phyloP scores from a whole-genome alignment of 2,329 filamentous ascomycete genomes.

The Juglanconis juglandina region DNA sequence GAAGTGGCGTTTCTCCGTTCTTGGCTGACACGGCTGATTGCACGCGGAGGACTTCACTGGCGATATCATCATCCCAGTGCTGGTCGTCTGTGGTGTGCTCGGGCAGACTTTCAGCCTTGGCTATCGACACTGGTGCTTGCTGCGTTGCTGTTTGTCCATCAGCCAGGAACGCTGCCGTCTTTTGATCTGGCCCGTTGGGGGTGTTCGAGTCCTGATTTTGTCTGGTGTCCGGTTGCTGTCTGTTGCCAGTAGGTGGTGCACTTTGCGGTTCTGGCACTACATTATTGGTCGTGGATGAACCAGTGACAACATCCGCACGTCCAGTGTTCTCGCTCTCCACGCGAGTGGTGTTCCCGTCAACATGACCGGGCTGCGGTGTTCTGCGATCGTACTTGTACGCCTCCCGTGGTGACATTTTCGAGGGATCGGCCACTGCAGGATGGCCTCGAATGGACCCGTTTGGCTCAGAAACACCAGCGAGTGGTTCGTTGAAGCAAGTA shows the following conservation, averaged over 20 bases:
- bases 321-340: conserved; percentile 12
- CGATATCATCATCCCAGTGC: conserved; percentile 62
- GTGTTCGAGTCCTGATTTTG: conserved; percentile 5
- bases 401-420: conserved; percentile 20
- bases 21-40: conserved; percentile 53
- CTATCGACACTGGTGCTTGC: neutral
- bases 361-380: conserved; percentile 14
- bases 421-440: conserved; percentile 26
- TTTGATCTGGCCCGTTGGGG: conserved; percentile 18
- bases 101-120: conserved; percentile 30
- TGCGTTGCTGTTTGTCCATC: conserved; percentile 21
- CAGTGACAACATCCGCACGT: conserved; percentile 20
- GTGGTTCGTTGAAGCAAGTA: conserved; percentile 23
- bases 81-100: conserved; percentile 58
- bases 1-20: conserved; percentile 48
- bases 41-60: conserved; percentile 58
- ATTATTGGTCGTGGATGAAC: conserved; percentile 23
- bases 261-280: conserved; percentile 14
- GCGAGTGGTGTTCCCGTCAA: conserved; percentile 7
- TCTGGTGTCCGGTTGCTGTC: neutral
- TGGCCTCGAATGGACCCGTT: conserved; percentile 30
- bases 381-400: conserved; percentile 15
- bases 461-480: conserved; percentile 26
- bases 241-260: neutral
- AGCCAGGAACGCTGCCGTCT: conserved; percentile 24